Conservation (phyloP, 2,329 filamentous ascomycete species). For the Chrysoporthe deuterocubensis region DNA sequence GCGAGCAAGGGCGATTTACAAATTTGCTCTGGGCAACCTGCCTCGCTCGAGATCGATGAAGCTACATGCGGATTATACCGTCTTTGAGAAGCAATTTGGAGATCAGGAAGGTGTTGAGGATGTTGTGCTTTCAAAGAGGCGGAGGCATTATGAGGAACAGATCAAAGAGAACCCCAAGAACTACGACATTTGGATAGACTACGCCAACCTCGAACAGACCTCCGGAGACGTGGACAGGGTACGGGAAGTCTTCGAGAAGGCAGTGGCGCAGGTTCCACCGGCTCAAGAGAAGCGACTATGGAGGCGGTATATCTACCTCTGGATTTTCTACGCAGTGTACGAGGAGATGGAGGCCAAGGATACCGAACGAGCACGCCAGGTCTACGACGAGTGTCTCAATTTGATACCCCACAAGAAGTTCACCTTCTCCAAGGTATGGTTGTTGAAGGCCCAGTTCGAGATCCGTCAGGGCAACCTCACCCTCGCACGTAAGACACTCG, state of each 20-base stretch:
- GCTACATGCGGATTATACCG: slow-evolving; percentile 93
- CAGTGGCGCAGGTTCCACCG: slow-evolving; percentile 92
- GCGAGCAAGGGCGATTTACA: slow-evolving; percentile 91
- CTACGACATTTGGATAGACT: slow-evolving; percentile 98
- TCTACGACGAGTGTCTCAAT: slow-evolving; percentile 86
- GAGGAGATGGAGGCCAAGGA: slow-evolving; percentile 89
- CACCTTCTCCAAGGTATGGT: slow-evolving; percentile 96
- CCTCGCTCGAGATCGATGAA: slow-evolving; percentile 82
- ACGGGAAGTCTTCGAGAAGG: slow-evolving; percentile 91
- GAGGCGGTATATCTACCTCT: slow-evolving; percentile 96
- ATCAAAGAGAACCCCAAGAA: slow-evolving; percentile 94
- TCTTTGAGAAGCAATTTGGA: slow-evolving; percentile 97
- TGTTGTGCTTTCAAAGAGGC: slow-evolving; percentile 90
- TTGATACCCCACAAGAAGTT: slow-evolving; percentile 95
- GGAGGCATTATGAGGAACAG: slow-evolving; percentile 92
- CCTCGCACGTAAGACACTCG: slow-evolving; percentile 84
- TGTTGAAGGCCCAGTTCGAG: slow-evolving; percentile 92
- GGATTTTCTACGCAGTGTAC: slow-evolving; percentile 96
- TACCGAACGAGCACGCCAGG: slow-evolving; percentile 76
- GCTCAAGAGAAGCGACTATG: slow-evolving; percentile 97
- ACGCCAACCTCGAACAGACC: slow-evolving; percentile 85
- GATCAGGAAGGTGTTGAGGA: slow-evolving; percentile 93
- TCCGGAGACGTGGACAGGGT: slow-evolving; percentile 82
- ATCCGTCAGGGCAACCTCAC: slow-evolving; percentile 83
- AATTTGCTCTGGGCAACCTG: slow-evolving; percentile 90